Evolutionary conservation across 2,329 filamentous ascomycete genomes (phyloP), one percentile per base, ranked within the genome.

Genomic region (Pseudogymnoascus sp.): DNA sequence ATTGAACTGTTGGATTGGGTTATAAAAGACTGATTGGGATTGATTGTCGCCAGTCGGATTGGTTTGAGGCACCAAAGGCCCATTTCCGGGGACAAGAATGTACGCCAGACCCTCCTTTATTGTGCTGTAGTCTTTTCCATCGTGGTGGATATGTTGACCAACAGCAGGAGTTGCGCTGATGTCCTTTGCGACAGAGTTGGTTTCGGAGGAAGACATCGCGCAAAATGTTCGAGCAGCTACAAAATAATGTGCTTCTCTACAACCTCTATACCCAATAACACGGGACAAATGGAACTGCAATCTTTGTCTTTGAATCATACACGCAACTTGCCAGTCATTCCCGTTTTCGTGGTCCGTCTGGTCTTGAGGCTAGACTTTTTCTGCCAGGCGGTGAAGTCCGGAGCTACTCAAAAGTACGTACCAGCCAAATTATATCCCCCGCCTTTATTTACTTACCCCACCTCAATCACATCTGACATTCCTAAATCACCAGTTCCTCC

Each of bases 1-100:
- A 74, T 99, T 99, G 79, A 97, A 99, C 71, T 99, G 94, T 71
- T 99, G 94, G 59, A 99, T 96, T 0, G 94, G 92, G 68, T 99
- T 99, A 80, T 99, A 99, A 71, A 99, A 99, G 60, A 99, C 95
- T 67, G 92, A 88, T 66, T 85, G 82, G 37, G 84, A 78, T 66
- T 83, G 79, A 58, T 85, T 81, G 61, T 80, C 76, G 67, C 83
- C 81, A 60, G 77, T 70, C 62, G 62, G 72, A 57, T 63, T 73
- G 2, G 71, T 65, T 73, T 80, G 70, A 65, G 75, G 71, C 65
- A 77, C 68, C 21, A 74, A 77, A n/a, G 76, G 73, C 10, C 75
- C 75, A 28, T 75, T 74, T 33, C 76, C 76, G 1, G 84, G 84
- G 10, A 85, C 80, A 10, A 89, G 76, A 61, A 89, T 87, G 64